Percentiles rank a stretch among this genome's conserved stretches.
Evolutionary conservation across 1,139 yeast species (phyloP).

Genomic region (Lodderomyces oxycetoniae): DNA sequence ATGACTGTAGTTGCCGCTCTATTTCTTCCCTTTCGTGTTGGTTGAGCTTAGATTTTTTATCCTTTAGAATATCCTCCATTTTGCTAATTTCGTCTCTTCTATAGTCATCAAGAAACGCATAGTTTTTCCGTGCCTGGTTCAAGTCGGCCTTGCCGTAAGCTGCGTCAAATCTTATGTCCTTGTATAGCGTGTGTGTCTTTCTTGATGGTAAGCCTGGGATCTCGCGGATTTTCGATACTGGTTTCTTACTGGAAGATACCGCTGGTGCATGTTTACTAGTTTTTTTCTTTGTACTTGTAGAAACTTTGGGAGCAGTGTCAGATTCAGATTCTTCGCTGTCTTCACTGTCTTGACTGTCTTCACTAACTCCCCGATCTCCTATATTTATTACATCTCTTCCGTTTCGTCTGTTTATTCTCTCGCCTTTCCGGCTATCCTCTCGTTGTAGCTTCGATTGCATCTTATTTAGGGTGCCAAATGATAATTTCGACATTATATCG

Average conservation of each 20-base stretch:
- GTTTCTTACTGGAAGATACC: conserved; percentile 65
- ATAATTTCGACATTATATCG: conserved; percentile 26
- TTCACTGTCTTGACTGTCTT: conserved; percentile 14
- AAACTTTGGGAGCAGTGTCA: conserved; percentile 17
- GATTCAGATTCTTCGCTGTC: conserved; percentile 17
- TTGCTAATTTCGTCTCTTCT: conserved; percentile 65
- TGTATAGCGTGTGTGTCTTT: conserved; percentile 43
- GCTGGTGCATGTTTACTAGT: conserved; percentile 75
- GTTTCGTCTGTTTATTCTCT: too few relatives aligned
- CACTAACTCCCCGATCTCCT: conserved; percentile 6
- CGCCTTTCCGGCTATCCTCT: too few relatives aligned
- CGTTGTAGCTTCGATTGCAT: conserved; percentile 49
- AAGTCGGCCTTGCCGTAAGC: conserved; percentile 82
- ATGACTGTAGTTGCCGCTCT: conserved; percentile 50
- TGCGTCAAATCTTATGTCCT: conserved; percentile 86
- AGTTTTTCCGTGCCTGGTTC: conserved; percentile 62
- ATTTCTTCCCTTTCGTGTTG: conserved; percentile 51
- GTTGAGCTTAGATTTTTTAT: conserved; percentile 47
- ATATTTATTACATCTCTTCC: conserved; percentile 8
- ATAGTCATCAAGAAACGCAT: conserved; percentile 81
- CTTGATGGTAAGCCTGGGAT: conserved; percentile 65
- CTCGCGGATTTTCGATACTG: conserved; percentile 65
- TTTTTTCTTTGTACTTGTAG: conserved; percentile 21
- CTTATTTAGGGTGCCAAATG: conserved; percentile 56
- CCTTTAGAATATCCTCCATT: conserved; percentile 53